Evolutionary conservation across 305 asterid species (phyloP).

Genomic region (Lippia alba): DNA sequence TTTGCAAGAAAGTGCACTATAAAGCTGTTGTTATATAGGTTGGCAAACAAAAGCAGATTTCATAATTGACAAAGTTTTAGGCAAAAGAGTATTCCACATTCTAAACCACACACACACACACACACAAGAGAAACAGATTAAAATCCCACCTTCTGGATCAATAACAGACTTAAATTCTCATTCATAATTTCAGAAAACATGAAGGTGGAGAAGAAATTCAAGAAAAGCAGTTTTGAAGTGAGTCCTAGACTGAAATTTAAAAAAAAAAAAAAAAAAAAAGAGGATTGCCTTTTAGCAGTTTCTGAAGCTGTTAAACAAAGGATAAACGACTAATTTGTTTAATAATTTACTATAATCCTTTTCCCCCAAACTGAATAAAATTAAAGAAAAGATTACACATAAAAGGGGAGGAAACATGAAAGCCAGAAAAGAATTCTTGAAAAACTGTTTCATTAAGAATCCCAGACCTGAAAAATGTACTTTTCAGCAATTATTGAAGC

Average conservation of each 20-base stretch:
- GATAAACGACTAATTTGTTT: not conserved
- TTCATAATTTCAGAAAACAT: constrained; percentile 17
- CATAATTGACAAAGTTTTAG: constrained; percentile 29
- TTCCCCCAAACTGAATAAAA: no score
- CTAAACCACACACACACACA: not conserved
- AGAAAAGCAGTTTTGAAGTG: no score
- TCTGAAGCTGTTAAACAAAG: constrained; percentile 13
- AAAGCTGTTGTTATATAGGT: constrained; percentile 17
- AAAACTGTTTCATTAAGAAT: constrained; percentile 16
- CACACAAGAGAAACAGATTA: constrained; percentile 28
- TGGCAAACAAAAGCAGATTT: constrained; percentile 24
- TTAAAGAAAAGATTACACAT: no score
- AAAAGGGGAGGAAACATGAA: not conserved
- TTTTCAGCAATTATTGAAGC: constrained; percentile 10
- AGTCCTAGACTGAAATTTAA: not conserved
- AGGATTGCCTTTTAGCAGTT: constrained; percentile 21
- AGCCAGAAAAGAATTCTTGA: constrained; percentile 20
- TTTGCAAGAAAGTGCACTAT: constrained; percentile 27
- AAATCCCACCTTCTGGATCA: constrained; percentile 11
- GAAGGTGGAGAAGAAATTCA: no score
- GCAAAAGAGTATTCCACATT: constrained; percentile 23
- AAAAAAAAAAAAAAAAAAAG: not conserved
- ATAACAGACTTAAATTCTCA: constrained; percentile 9
- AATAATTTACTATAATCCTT: no score
- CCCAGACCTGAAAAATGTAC: constrained; percentile 11